Conservation (phyloP, 441 rosid species). For the Adansonia rubrostipa region DNA sequence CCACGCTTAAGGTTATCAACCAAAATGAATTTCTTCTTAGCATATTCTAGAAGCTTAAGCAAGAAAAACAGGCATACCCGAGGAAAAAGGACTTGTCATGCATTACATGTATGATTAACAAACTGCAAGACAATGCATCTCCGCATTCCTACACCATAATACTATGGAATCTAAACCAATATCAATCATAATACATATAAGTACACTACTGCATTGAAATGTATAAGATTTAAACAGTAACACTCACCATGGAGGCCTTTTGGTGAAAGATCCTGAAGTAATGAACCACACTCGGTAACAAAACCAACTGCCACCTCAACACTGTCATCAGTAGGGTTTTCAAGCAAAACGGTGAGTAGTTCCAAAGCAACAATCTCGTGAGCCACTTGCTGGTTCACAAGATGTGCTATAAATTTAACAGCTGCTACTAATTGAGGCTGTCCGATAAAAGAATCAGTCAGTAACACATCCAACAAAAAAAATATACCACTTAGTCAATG, state of each 20-base stretch:
- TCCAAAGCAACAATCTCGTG: constrained; percentile 84
- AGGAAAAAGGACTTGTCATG: not conserved
- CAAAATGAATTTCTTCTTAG: not conserved
- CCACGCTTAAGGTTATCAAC: not conserved
- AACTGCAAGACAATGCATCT: not conserved
- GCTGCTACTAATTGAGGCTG: constrained; percentile 94
- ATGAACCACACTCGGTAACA: constrained; percentile 86
- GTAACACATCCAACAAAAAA: not conserved
- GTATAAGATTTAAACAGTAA: constrained; percentile 14
- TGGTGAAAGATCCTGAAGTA: constrained; percentile 85
- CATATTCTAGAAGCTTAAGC: not conserved
- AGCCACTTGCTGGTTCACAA: constrained; percentile 93
- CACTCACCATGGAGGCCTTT: constrained; percentile 80
- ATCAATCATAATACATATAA: not conserved
- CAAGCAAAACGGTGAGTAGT: constrained; percentile 67
- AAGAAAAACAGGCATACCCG: constrained; percentile 8
- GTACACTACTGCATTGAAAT: not conserved
- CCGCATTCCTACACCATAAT: not conserved
- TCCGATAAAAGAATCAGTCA: constrained; percentile 26
- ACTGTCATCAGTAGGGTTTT: constrained; percentile 82
- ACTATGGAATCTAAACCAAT: not conserved
- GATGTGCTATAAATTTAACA: constrained; percentile 85
- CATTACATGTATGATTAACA: not conserved
- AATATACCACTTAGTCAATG: not conserved
- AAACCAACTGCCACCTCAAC: constrained; percentile 98